A percentile compares a stretch with the other conserved stretches of the same genome.
Conservation (phyloP, 495 filamentous ascomycete species). For the Aspergillus ostianus region DNA sequence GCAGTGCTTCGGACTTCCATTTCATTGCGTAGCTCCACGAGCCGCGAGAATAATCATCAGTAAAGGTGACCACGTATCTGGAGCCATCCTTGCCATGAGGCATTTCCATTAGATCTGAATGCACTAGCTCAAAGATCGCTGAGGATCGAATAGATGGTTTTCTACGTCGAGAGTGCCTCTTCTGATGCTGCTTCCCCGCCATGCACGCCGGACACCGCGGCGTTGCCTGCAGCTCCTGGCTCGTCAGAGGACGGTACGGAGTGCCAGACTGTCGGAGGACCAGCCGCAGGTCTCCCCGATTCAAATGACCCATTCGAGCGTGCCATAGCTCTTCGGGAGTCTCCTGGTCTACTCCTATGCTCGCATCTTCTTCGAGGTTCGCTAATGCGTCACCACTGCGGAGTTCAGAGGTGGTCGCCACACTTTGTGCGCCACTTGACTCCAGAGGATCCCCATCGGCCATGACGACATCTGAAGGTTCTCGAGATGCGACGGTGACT, state of each 20-base stretch:
- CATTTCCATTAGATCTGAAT: slow-evolving; percentile 2
- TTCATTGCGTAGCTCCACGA: slow-evolving; percentile 7
- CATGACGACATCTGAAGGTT: slow-evolving; percentile 4
- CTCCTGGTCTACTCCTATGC: slow-evolving; percentile 1
- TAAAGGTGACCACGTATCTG: slow-evolving; percentile 5
- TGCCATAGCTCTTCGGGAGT: slow-evolving; percentile 3
- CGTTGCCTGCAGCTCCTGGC: slow-evolving; percentile 4
- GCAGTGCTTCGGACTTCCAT: slow-evolving; percentile 4
- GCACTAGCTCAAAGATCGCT: slow-evolving; percentile 1
- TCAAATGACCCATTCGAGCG: slow-evolving; percentile 1
- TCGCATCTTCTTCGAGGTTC: slow-evolving; percentile 3
- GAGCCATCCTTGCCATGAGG: slow-evolving; percentile 1
- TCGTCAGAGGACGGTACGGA: slow-evolving; percentile 1
- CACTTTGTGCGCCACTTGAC: slow-evolving; percentile 1
- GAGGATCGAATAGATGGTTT: slow-evolving; percentile 3
- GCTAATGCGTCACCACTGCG: slow-evolving; percentile 2
- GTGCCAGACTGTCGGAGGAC: slow-evolving; percentile 2
- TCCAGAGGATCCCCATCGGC: slow-evolving; percentile 5
- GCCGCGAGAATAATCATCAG: slow-evolving; percentile 6
- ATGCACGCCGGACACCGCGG: neutral
- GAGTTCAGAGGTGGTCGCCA: slow-evolving; percentile 3
- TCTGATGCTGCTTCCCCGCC: slow-evolving; percentile 2
- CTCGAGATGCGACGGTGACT: slow-evolving; percentile 3
- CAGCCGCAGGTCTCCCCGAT: slow-evolving; percentile 5
- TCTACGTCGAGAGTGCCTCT: neutral